phyloP scores from a whole-genome alignment of 495 filamentous ascomycete genomes.

The Podospora anserina region DNA sequence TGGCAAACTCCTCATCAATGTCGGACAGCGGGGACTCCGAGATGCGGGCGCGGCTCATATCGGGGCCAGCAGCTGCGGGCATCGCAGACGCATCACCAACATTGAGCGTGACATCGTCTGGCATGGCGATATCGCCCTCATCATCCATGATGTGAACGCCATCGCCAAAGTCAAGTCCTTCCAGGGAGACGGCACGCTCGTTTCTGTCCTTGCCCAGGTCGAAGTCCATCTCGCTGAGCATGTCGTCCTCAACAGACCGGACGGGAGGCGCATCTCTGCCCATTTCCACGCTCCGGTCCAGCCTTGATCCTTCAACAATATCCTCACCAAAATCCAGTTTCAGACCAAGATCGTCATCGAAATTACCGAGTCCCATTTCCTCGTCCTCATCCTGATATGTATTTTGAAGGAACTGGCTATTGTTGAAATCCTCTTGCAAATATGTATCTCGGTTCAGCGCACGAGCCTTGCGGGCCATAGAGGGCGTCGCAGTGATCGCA shows the following conservation, averaged over 20 bases:
- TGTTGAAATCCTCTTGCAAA: conserved; percentile 55
- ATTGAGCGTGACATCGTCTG: conserved; percentile 55
- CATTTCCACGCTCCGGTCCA: conserved; percentile 72
- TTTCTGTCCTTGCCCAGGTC: conserved; percentile 46
- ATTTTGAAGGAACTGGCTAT: conserved; percentile 68
- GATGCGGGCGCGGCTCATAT: conserved; percentile 52
- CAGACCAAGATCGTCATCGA: conserved; percentile 55
- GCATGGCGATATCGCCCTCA: conserved; percentile 61
- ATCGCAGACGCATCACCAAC: conserved; percentile 49
- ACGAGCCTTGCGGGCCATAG: conserved; percentile 47
- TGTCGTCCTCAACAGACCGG: conserved; percentile 64
- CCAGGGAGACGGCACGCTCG: conserved; percentile 42
- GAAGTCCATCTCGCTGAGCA: conserved; percentile 63
- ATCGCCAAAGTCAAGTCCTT: conserved; percentile 49
- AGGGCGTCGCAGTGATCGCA: conserved; percentile 49
- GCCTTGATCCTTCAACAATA: conserved; percentile 46
- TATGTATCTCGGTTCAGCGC: conserved; percentile 64
- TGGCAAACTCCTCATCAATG: conserved; percentile 56
- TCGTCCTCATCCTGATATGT: conserved; percentile 55
- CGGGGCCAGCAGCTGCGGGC: conserved; percentile 40
- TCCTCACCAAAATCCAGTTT: conserved; percentile 60
- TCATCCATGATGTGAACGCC: conserved; percentile 54
- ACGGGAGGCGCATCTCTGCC: conserved; percentile 74
- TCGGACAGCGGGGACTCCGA: conserved; percentile 70
- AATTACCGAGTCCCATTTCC: conserved; percentile 45